Evolutionary conservation across 139 green algal species (phyloP).

Genomic region (Picochlorum sp.): DNA sequence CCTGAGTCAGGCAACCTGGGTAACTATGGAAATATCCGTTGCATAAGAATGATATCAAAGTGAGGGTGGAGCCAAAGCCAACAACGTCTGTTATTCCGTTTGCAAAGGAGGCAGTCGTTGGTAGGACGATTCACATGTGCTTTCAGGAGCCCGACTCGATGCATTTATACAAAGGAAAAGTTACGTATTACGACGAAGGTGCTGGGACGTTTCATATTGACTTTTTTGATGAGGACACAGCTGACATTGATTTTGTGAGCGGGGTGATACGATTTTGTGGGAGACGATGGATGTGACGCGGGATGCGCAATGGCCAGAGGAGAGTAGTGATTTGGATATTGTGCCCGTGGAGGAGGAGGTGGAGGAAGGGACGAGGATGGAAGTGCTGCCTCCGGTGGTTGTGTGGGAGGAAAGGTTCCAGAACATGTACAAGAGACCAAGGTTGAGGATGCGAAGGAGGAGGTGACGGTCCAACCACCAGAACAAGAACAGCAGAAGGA

Average conservation of each 20-base stretch:
- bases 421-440: background rate
- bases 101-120: background rate
- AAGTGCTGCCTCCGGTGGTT: background rate
- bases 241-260: background rate
- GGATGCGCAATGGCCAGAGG: background rate
- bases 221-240: conserved; percentile 1
- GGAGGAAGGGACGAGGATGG: too few species aligned
- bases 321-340: too few species aligned
- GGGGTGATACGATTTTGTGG: background rate
- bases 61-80: background rate
- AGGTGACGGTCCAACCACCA: background rate
- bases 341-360: too few species aligned
- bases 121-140: background rate
- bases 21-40: too few species aligned
- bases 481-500: background rate
- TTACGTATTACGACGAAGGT: background rate
- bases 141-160: background rate
- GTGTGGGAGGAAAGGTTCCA: background rate
- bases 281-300: background rate
- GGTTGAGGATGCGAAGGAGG: background rate
- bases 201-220: background rate
- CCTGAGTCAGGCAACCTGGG: too few species aligned
- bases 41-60: too few species aligned
- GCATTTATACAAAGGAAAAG: background rate
- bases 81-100: background rate